Conservation (phyloP, 805 yeast genomes). For the Wickerhamomyces bovis region DNA sequence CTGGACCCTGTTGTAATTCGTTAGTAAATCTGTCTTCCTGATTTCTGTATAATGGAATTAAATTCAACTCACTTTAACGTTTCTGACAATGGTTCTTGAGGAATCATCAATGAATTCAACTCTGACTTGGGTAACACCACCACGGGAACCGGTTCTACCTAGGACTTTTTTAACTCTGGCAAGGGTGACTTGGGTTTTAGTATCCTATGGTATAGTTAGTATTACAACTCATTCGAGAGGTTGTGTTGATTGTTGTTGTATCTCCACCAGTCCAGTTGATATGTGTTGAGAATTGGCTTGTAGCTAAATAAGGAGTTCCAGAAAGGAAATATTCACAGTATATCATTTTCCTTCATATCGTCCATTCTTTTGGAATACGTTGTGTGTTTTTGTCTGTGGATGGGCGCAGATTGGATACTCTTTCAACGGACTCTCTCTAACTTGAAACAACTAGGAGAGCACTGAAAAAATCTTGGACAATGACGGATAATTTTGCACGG, state of each 20-base stretch:
- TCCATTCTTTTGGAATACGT: background rate
- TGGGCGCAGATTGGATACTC: background rate
- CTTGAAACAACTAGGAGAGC: background rate
- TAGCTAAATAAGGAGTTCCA: background rate
- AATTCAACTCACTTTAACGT: slow-evolving; percentile 54
- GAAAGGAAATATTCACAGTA: background rate
- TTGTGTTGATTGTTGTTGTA: background rate
- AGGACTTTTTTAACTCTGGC: slow-evolving; percentile 99
- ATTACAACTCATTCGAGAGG: background rate
- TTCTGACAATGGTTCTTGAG: slow-evolving; percentile 93
- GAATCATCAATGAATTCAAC: slow-evolving; percentile 94
- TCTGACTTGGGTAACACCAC: slow-evolving; percentile 99
- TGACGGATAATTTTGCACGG: background rate
- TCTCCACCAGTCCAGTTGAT: background rate
- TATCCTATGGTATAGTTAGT: slow-evolving; percentile 18
- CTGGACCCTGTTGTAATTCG: slow-evolving; percentile 56
- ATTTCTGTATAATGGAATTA: background rate
- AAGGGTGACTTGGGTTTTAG: slow-evolving; percentile 74
- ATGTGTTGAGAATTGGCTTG: too few species aligned
- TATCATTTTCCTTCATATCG: background rate
- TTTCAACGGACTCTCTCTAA: background rate
- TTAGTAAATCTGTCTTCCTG: slow-evolving; percentile 6
- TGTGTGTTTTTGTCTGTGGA: background rate
- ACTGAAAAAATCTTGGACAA: background rate
- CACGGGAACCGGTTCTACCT: slow-evolving; percentile 99